Base-by-base conservation (phyloP, 2,329 filamentous ascomycete species). In the Arthrocladium fulminans region DNA sequence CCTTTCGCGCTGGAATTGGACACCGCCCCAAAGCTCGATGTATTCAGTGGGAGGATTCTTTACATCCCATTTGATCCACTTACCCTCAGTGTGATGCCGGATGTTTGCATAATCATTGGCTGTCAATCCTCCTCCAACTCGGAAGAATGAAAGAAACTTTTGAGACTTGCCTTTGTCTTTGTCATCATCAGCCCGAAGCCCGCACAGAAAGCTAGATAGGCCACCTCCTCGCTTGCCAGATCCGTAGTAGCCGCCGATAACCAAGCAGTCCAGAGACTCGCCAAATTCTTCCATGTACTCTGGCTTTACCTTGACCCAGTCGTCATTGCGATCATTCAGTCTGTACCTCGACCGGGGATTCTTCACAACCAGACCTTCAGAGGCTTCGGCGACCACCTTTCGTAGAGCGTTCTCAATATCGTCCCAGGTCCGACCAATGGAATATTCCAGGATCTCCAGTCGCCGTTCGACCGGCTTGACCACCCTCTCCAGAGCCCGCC, bases 221-320 rank as follows among this genome's bases (percentile, higher is more conserved):
- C 70, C 79, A 34, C 90, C 92, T 42, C 92, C 92, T 41, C 92
- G 80, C 48, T 78, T 80, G 0, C 92, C 92, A 24, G 85, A 86
- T 12, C 92, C 92, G 63, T 86, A 98, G 67, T 95, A 97, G 7
- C 88, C 92, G 47, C 90, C 92, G 46, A 98, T 80, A 13, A 98
- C 74, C 12, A 96, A 71, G 56, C 88, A 88, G 63, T 98, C 92
- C 2, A 98, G 78, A 0, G 84, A 87, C 66, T 97, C 90, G 52
- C 92, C 92, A 63, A 92, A 95, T 54, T 95, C 90, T 2, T 83
- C 83, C 89, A 97, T 96, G 65, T 98, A 98, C 55, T 98, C 92
- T 1, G 92, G 92, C 61, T 98, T 98, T 7, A 98, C 89, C 64
- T 98, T 98, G 68, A 96, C 84, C 92, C 92, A 98, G 65, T 95